These are phyloP conservation scores for Sistotremastrum niveocremeum DNA, from an alignment of 768 basidiomycete species.

Conservation along the genomic window DNA sequence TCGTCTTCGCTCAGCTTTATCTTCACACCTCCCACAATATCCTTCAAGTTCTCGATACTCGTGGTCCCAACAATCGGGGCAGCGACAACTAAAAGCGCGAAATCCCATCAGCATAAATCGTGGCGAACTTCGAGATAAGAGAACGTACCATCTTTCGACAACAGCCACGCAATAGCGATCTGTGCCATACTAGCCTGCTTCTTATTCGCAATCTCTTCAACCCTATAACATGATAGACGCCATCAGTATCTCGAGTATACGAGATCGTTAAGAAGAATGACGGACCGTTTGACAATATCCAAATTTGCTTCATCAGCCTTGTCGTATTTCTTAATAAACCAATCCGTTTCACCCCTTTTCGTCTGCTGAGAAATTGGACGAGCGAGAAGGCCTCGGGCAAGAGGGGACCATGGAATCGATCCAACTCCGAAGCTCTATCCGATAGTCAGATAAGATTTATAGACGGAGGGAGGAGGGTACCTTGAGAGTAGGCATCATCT, in stretches of 20 bases:
- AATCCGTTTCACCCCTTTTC: conserved; percentile 24
- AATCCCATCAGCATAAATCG: too few species aligned
- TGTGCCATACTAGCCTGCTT: conserved; percentile 43
- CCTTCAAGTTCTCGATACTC: conserved; percentile 24
- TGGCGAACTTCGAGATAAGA: too few species aligned
- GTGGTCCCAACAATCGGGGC: conserved; percentile 35
- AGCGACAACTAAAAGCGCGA: conserved; percentile 24
- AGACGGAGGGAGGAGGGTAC: too few species aligned
- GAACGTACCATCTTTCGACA: conserved; percentile 26
- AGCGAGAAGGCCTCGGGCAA: conserved; percentile 23
- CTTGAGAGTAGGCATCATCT: conserved; percentile 49
- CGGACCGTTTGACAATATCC: conserved; percentile 28
- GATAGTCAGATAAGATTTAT: not conserved
- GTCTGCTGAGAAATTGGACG: conserved; percentile 25
- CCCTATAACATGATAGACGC: conserved; percentile 17
- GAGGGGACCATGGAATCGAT: conserved; percentile 32
- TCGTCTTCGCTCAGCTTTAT: conserved; percentile 17
- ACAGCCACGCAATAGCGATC: conserved; percentile 38
- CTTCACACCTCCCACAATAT: conserved; percentile 21
- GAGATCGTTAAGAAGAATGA: conserved; percentile 19
- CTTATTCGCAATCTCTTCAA: conserved; percentile 42
- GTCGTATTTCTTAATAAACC: conserved; percentile 14
- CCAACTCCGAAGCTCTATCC: conserved; percentile 30
- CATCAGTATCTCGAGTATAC: conserved; percentile 9
- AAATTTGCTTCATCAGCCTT: conserved; percentile 21